A percentile compares a stretch with the other conserved stretches of the same genome.
Conservation (phyloP, 176 grass and related monocot genomes). For the Miscanthus lutarioriparius region DNA sequence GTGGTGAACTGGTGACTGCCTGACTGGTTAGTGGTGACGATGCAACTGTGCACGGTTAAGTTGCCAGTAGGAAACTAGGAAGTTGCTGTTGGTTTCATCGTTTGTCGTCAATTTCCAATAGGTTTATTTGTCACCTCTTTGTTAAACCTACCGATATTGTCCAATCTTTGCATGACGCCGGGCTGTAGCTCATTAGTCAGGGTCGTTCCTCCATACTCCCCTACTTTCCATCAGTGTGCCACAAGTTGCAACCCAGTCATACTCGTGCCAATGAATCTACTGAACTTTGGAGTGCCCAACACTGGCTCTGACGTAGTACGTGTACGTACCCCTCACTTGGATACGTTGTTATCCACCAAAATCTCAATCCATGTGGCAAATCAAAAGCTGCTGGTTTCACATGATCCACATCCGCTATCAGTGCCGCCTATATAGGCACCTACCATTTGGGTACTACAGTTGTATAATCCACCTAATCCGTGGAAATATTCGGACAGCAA, state of each 20-base stretch:
- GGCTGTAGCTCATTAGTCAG: neutral
- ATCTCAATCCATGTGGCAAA: neutral
- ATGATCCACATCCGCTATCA: neutral
- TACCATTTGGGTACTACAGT: neutral
- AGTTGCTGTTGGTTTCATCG: too few species aligned
- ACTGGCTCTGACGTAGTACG: neutral
- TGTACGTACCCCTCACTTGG: neutral
- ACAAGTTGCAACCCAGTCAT: neutral
- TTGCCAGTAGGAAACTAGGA: too few species aligned
- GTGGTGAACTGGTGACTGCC: too few species aligned
- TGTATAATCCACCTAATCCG: neutral
- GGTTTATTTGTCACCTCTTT: neutral
- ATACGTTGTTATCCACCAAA: slow-evolving; percentile 1
- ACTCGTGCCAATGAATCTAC: neutral
- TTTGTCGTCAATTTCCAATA: neutral
- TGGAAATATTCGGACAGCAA: slow-evolving; percentile 10
- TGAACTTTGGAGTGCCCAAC: neutral
- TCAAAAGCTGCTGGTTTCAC: neutral
- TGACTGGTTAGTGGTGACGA: too few species aligned
- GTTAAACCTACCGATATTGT: neutral
- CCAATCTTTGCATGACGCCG: neutral
- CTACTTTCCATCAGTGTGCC: neutral
- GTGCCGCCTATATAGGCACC: neutral
- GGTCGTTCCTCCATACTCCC: too few species aligned
- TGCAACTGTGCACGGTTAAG: too few species aligned